Evolutionary conservation across 495 filamentous ascomycete genomes (phyloP), one percentile per base, ranked within the genome.

Genomic region (Aspergillus olivimuriae): DNA sequence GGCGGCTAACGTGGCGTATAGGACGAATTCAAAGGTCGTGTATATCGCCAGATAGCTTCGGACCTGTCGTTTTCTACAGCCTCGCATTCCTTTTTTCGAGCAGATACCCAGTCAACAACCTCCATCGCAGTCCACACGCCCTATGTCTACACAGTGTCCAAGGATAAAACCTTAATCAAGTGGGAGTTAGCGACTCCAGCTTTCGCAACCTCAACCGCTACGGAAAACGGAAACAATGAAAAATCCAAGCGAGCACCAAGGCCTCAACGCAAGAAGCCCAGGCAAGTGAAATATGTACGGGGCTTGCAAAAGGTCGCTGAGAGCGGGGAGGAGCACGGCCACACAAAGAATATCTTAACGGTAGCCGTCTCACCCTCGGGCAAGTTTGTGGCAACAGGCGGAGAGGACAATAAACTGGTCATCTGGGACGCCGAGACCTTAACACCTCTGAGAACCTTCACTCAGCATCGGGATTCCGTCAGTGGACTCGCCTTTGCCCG

Each of bases 401-500:
- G 89, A 38, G 73, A 74, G 28, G 89, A 95, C 57, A 78, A 81
- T 35, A 78, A 81, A 18, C 64, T 98, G 16, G 81, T 97, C 26
- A 80, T 97, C 44, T 95, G 90, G 87, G 77, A 90, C 54, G 82
- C 89, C 11, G 73, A 74, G 31, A 83, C 78, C 1, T 73, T 98
- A 23, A 86, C 76, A 19, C 86, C 87, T 2, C 56, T 89, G 46
- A 82, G 81, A 51, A 83, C 91, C 2, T 95, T 97, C 55, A 78
- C 77, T n/a, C 89, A 95, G 39, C 92, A 98, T 62, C 82, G 94
- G 30, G 90, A 89, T 54, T 76, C 87, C 12, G 81, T 98, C 41
- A 89, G 84, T 16, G 81, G 81, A 11, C 72, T 98, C 17, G 80
- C 83, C 0, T 98, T 98, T 58, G 81, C 89, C 34, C 73, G 84